These are phyloP conservation scores for Histomonas meleagridis DNA, from an alignment of 208 protist genomes.

Conservation along the genomic window DNA sequence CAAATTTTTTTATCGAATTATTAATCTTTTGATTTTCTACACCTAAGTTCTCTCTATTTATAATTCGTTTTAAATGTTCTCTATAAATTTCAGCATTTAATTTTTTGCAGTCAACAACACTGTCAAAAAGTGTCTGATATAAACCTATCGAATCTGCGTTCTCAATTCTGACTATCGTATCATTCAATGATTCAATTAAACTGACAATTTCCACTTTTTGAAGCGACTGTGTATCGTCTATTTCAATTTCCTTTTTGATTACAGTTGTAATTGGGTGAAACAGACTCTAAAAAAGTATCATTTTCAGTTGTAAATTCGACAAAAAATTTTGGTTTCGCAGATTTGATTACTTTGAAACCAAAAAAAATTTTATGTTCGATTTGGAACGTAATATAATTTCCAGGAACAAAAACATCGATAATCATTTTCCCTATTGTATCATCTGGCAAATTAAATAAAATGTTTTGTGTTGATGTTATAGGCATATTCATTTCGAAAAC, in stretches of 20 bases:
- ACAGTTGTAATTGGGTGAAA: not conserved
- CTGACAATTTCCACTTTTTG: not conserved
- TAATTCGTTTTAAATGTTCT: slow-evolving; percentile 25
- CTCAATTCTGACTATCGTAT: not conserved
- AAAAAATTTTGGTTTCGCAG: not conserved
- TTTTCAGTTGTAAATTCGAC: not conserved
- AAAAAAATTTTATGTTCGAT: not conserved
- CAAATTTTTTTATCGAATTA: not conserved
- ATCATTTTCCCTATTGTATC: not conserved
- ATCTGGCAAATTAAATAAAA: not conserved
- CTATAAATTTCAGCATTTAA: not conserved
- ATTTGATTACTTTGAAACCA: not conserved
- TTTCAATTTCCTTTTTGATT: not conserved
- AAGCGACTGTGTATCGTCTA: not conserved
- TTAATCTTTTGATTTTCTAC: slow-evolving; percentile 13
- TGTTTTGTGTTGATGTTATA: not conserved
- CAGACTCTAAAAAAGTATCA: not conserved
- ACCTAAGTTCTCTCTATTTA: not conserved
- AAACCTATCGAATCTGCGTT: not conserved
- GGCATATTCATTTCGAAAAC: slow-evolving; percentile 28
- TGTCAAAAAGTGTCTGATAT: not conserved
- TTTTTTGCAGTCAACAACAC: not conserved
- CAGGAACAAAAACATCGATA: not conserved
- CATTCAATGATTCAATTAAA: not conserved
- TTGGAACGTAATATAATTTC: not conserved